Conservation (phyloP, 345 rosid species). For the Eucalyptus coolabah region DNA sequence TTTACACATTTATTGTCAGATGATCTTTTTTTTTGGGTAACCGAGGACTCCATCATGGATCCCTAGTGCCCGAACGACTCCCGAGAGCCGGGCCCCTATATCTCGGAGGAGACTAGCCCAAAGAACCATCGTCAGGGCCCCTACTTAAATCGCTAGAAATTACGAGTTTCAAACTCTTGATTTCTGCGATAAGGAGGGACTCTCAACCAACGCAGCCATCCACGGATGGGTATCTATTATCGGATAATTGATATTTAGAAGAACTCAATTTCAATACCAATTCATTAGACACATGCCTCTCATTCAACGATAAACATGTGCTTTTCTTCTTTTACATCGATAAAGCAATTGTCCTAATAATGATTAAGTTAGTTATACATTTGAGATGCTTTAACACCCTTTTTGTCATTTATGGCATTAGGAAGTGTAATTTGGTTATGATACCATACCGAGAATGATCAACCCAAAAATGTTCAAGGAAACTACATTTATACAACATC, state of each 20-base stretch:
- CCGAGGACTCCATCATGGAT: no score
- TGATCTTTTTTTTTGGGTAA: background rate
- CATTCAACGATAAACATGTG: background rate
- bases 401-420: background rate
- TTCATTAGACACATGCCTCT: rapidly evolving
- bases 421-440: background rate
- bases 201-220: no score
- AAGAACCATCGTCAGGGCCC: rapidly evolving
- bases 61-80: no score
- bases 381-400: background rate
- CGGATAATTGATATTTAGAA: background rate
- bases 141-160: no score
- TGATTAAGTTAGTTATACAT: background rate
- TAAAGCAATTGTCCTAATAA: background rate
- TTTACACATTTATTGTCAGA: background rate
- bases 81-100: no score
- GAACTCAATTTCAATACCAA: background rate
- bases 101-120: no score
- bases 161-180: no score
- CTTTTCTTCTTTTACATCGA: background rate
- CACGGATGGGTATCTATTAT: no score
- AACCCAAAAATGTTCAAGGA: background rate
- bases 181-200: rapidly evolving
- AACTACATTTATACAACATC: background rate
- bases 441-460: background rate